Evolutionary conservation across 2,329 filamentous ascomycete species (phyloP), one percentile per base, ranked within the genome.

Genomic region (Phoma sp.): DNA sequence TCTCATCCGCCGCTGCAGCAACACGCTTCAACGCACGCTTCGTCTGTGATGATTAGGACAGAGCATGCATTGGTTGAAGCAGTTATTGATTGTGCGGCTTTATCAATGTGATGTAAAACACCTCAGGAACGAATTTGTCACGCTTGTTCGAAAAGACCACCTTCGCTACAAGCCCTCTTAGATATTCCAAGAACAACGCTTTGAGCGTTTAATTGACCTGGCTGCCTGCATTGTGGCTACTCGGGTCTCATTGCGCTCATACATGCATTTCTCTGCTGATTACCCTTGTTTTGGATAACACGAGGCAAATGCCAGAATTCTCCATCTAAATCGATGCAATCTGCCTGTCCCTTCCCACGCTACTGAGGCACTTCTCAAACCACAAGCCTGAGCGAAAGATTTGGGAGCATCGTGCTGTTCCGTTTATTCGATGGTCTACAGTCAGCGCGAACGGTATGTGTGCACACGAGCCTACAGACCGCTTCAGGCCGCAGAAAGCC

Each of bases 161-260:
- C 69, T 73, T 72, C 69, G 69, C 55, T 59, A 72, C 67, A 71
- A 66, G 71, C 70, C 70, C 68, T 74, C 70, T 73, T 70, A 65
- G 70, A 73, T 69, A 70, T 74, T 74, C 71, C 71, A 66, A 74
- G 71, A 74, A 58, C 38, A 42, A 67, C 40, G 40, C 39, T 48
- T 44, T 62, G 69, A 62, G 56, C 68, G 71, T 74, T 72, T 72
- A 73, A 73, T 74, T 74, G 71, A 74, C 70, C 65, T 70, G 68
- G 56, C 63, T 68, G 69, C 68, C 64, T 60, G 42, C n/a, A 60
- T 58, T 52, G 40, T 73, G 66, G 69, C 69, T 73, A 52, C 60
- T 56, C 66, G 59, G 68, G 71, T 74, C 71, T 74, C 71, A 74
- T 74, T 67, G 63, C 70, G 69, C 62, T 65, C 70, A 60, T 61